phyloP scores from a whole-genome alignment of 495 filamentous ascomycete genomes.

The Hypomontagnella monticulosa region DNA sequence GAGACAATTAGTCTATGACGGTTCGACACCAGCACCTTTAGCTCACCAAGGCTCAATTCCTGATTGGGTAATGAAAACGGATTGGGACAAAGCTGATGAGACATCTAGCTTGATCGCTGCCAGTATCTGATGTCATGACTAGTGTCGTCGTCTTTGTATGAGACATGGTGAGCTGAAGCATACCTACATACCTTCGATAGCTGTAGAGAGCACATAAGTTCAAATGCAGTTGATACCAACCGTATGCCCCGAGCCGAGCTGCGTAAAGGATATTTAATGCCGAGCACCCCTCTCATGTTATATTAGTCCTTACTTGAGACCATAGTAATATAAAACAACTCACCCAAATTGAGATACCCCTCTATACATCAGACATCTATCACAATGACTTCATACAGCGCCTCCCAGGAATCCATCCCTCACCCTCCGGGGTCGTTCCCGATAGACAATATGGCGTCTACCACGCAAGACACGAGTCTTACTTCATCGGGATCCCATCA shows the following conservation, averaged over 20 bases:
- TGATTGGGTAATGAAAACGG: constrained; percentile 36
- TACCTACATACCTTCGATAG: constrained; percentile 10
- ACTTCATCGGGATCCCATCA: constrained; percentile 10
- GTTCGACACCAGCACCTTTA: constrained; percentile 27
- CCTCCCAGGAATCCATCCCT: constrained; percentile 1
- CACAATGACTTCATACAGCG: constrained; percentile 28
- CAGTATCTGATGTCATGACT: constrained; percentile 39
- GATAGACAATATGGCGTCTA: constrained; percentile 11
- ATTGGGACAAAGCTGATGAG: constrained; percentile 30
- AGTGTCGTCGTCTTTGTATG: constrained; percentile 7
- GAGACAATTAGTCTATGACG: constrained; percentile 17
- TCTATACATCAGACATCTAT: background rate
- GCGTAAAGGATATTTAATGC: constrained; percentile 22
- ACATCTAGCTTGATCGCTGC: constrained; percentile 20
- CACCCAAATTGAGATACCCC: background rate
- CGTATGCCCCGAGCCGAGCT: constrained; percentile 1
- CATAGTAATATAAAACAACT: background rate
- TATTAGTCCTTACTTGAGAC: background rate
- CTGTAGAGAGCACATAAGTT: background rate
- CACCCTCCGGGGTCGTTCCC: constrained; percentile 30
- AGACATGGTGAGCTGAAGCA: constrained; percentile 2
- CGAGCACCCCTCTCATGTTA: background rate
- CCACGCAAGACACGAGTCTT: constrained; percentile 6
- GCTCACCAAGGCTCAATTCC: constrained; percentile 16
- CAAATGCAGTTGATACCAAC: constrained; percentile 1